Conservation (phyloP, 768 basidiomycete genomes). For the Saitozyma sp. region DNA sequence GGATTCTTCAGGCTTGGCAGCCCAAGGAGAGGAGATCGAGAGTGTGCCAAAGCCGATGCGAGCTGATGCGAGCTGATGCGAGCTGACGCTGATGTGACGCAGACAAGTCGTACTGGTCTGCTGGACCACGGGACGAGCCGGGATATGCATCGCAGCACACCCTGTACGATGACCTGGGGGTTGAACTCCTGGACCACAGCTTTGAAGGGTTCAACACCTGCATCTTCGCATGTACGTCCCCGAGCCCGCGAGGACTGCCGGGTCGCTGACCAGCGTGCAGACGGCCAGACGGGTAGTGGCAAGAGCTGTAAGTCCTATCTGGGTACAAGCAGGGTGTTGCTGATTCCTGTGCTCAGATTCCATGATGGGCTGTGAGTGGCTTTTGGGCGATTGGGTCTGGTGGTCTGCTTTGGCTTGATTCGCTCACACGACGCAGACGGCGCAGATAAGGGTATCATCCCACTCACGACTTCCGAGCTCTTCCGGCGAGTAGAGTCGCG, state of each 20-base stretch:
- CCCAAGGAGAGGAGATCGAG: too few relatives aligned
- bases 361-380: constrained; percentile 55
- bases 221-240: constrained; percentile 91
- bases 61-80: too few relatives aligned
- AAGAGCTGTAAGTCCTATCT: constrained; percentile 37
- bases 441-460: constrained; percentile 94
- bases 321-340: not conserved
- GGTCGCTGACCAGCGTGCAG: constrained; percentile 21
- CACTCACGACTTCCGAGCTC: constrained; percentile 87
- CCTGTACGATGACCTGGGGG: constrained; percentile 88
- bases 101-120: constrained; percentile 98
- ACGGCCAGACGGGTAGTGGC: constrained; percentile 52
- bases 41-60: too few relatives aligned
- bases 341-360: constrained; percentile 42
- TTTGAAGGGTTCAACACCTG: constrained; percentile 97
- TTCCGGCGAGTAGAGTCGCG: constrained; percentile 77
- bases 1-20: too few relatives aligned
- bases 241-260: not conserved
- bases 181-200: constrained; percentile 89
- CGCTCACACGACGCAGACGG: constrained; percentile 63
- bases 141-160: constrained; percentile 92
- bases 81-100: constrained; percentile 1
- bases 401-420: not conserved
- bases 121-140: constrained; percentile 82
- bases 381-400: constrained; percentile 13